Base-by-base conservation (phyloP, 176 grass and related monocot genomes). In the Triticum dicoccoides region DNA sequence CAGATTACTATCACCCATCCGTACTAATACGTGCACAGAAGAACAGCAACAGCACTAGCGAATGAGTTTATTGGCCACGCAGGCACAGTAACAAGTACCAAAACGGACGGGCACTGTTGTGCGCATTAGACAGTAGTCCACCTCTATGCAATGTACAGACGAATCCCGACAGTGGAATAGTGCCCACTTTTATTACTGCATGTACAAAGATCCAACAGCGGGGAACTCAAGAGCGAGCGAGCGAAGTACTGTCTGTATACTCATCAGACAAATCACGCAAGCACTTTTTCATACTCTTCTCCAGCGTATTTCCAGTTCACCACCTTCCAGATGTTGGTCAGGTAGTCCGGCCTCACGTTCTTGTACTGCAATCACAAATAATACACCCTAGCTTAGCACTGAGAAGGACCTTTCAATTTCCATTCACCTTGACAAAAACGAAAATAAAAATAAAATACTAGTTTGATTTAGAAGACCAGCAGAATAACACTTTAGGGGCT, bases 301-400 rank as follows among this genome's bases (percentile, higher is more conserved):
- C 94, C 80, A 8, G 97, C 92, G 14, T 98, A 98, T 87, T 98
- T 96, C 97, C 97, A 99, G 85, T 96, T 94, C 45, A 96, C 91
- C 65, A 99, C 97, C 89, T 94, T 99, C 97, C 94, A 99, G 52
- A 99, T 88, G 85, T 96, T 99, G 41, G 81, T 94, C 78, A 99
- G 83, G 69, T 99, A 99, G 42, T 99, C 97, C 21, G 94, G 94
- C 73, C 83, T 96, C 77, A 96, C 94, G 85, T 99, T 99, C 85
- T 99, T 94, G 77, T 99, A 99, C 97, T 99, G 94, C 85, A 92
- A 74, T 21, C 37, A 70, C 54, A 67, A 73, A 88, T 54, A 18
- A 66, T 41, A 33, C 3, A 33, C 3, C 3, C 32, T 33, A 33
- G 17, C n/a, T 86, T 73, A 86, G 73, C 30, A 30, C 2, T 75